A percentile compares a stretch with the other conserved stretches of the same genome.
phyloP scores from a whole-genome alignment of 2,329 filamentous ascomycete genomes.

The Sclerotinia glacialis region DNA sequence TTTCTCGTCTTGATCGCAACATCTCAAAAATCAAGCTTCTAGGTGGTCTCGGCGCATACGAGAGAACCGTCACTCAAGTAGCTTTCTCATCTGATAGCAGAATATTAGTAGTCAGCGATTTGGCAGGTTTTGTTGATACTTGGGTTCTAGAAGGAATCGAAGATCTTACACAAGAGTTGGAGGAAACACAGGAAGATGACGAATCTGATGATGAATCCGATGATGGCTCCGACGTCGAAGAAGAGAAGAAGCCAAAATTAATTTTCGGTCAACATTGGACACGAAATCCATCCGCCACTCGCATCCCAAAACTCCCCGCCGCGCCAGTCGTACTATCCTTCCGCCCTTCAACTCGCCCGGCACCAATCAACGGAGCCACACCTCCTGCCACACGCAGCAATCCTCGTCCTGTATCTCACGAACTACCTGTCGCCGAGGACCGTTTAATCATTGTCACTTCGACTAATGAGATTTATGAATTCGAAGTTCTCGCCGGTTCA shows the following conservation, averaged over 20 bases:
- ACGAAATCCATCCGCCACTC: conserved; percentile 65
- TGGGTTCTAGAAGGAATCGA: conserved; percentile 69
- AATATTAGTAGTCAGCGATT: conserved; percentile 74
- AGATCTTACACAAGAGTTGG: conserved; percentile 45
- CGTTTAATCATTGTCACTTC: conserved; percentile 60
- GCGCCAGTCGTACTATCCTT: conserved; percentile 69
- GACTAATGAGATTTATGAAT: conserved; percentile 68
- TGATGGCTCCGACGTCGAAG: conserved; percentile 45
- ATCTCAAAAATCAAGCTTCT: conserved; percentile 55
- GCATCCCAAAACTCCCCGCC: conserved; percentile 66
- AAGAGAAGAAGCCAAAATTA: conserved; percentile 47
- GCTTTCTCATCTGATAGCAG: conserved; percentile 79
- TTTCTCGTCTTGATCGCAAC: conserved; percentile 53
- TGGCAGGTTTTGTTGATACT: conserved; percentile 82
- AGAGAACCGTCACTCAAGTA: conserved; percentile 69
- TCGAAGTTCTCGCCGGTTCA: conserved; percentile 73
- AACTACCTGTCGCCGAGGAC: conserved; percentile 52
- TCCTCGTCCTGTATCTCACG: conserved; percentile 43
- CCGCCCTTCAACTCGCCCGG: conserved; percentile 44
- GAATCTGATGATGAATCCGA: conserved; percentile 41
- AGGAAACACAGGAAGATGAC: conserved; percentile 39
- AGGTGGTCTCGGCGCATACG: conserved; percentile 71
- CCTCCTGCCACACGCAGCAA: conserved; percentile 35
- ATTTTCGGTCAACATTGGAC: conserved; percentile 69
- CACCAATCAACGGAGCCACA: conserved; percentile 45